Evolutionary conservation across 2,329 filamentous ascomycete species (phyloP), one percentile per base, ranked within the genome.

Genomic region (Penicillium hordei): DNA sequence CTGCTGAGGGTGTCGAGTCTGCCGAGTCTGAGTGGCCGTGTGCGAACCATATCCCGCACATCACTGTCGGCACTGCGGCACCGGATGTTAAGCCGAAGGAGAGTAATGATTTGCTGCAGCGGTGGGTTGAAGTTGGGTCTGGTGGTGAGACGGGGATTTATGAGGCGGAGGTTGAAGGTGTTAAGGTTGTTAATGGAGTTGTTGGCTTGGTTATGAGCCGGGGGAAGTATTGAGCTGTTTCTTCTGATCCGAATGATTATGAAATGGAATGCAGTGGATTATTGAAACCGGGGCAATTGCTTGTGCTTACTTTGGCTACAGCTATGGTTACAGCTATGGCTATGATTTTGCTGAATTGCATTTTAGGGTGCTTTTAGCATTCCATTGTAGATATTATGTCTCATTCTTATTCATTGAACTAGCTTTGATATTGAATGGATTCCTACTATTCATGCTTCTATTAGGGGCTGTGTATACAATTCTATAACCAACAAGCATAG

Each of bases 1-100:
- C 77, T 8, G 57, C 67, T 2, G 64, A 68, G 1, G 63, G 61
- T 7, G 50, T 21, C 0, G 36, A 36, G 7, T 17, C 19, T 15
- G 55, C 63, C 74, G 60, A 78, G 46, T 90, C 64, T 75, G 60
- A 78, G 46, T 90, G 87, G 86, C 80, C 86, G 55, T 93, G 88
- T 60, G 83, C 85, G 43, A 99, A 99, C 70, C 76, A 81, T 15
- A 82, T 95, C 33, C 86, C 93, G 12, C 94, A 99, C 72, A 85
- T 99, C 59, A 99, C 94, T 0, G 82, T 97, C 8, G 94, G 94
- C 21, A 99, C 94, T 0, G 85, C 86, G 10, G 83, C 87, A 63
- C 75, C 81, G 46, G 75, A 81, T 8, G 85, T 97, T 68, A 97
- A 97, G 78, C 93, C 94, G 0, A 93, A 90, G 75, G 93, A 99